Conservation (phyloP, 352 stramenopile genomes). For the Phytophthora kernoviae region DNA sequence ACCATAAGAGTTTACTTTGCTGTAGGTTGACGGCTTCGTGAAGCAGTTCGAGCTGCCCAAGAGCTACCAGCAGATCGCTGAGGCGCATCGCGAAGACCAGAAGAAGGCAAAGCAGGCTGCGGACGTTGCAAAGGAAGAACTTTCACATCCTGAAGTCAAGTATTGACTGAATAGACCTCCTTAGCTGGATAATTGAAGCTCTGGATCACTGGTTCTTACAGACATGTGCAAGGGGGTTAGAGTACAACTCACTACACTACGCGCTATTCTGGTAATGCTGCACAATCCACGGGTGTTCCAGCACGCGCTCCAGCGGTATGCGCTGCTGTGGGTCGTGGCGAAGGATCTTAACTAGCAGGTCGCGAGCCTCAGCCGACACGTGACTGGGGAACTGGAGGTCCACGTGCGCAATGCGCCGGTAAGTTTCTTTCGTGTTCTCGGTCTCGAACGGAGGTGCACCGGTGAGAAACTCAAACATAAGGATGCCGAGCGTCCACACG, state of each 20-base stretch:
- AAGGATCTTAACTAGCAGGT: slow-evolving; percentile 94
- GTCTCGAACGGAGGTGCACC: slow-evolving; percentile 98
- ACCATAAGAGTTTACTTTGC: slow-evolving; percentile 1
- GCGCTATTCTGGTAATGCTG: slow-evolving; percentile 50
- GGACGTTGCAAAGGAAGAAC: slow-evolving; percentile 7
- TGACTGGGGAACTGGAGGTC: slow-evolving; percentile 96
- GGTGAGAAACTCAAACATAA: slow-evolving; percentile 99
- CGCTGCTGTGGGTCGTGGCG: slow-evolving; percentile 95
- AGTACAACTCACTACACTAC: slow-evolving; percentile 41
- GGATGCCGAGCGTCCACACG: slow-evolving; percentile 98
- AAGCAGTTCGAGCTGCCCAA: slow-evolving; percentile 80
- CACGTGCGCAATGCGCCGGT: slow-evolving; percentile 95
- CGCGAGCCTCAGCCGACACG: slow-evolving; percentile 92
- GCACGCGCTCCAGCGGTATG: slow-evolving; percentile 91
- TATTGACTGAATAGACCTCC: slow-evolving; percentile 5
- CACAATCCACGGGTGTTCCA: slow-evolving; percentile 96
- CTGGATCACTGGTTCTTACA: slow-evolving; percentile 17
- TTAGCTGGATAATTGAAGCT: slow-evolving; percentile 6
- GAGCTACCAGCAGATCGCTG: slow-evolving; percentile 72
- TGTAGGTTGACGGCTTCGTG: slow-evolving; percentile 63
- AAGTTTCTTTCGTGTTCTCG: slow-evolving; percentile 93
- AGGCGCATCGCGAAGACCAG: slow-evolving; percentile 47
- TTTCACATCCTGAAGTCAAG: slow-evolving; percentile 17
- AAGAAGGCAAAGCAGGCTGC: slow-evolving; percentile 33
- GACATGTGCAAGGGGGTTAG: slow-evolving; percentile 34